A percentile compares a stretch with the other conserved stretches of the same genome.
Evolutionary conservation across 768 basidiomycete species (phyloP).

Genomic region (Antrodiella citrinella): DNA sequence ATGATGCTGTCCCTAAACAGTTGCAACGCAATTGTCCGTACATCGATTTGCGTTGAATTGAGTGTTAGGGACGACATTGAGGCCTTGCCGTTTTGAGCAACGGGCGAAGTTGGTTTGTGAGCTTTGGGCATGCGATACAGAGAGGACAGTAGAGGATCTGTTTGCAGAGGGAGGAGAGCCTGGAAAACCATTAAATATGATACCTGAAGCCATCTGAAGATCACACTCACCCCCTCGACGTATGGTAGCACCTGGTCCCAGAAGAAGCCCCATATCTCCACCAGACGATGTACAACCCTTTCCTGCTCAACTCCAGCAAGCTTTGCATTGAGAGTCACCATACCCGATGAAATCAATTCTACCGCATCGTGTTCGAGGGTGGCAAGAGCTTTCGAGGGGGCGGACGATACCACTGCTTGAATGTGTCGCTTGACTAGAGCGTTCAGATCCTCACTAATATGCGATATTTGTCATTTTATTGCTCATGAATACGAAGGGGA

Average conservation of each 20-base stretch:
- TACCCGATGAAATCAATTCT: constrained; percentile 80
- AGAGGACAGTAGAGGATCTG: constrained; percentile 55
- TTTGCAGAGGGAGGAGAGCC: constrained; percentile 56
- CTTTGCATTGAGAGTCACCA: constrained; percentile 88
- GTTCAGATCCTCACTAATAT: constrained; percentile 77
- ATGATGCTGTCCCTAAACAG: constrained; percentile 78
- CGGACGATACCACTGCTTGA: constrained; percentile 58
- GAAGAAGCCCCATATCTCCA: constrained; percentile 91
- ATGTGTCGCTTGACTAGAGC: constrained; percentile 74
- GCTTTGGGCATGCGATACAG: constrained; percentile 54
- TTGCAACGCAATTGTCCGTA: constrained; percentile 70
- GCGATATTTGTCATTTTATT: not conserved
- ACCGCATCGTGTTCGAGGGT: constrained; percentile 72
- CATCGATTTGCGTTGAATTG: constrained; percentile 55
- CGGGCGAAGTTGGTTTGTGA: constrained; percentile 38
- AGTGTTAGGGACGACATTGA: constrained; percentile 26
- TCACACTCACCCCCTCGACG: constrained; percentile 68
- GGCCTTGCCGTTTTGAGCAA: constrained; percentile 41
- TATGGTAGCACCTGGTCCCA: constrained; percentile 87
- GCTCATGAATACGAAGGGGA: not conserved
- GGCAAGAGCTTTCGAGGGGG: constrained; percentile 65
- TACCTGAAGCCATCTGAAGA: constrained; percentile 29
- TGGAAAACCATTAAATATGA: constrained; percentile 17
- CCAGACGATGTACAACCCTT: constrained; percentile 65
- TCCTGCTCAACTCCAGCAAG: constrained; percentile 71